Base-by-base conservation (phyloP, 2,329 filamentous ascomycete genomes). In the Penicillium sp. region DNA sequence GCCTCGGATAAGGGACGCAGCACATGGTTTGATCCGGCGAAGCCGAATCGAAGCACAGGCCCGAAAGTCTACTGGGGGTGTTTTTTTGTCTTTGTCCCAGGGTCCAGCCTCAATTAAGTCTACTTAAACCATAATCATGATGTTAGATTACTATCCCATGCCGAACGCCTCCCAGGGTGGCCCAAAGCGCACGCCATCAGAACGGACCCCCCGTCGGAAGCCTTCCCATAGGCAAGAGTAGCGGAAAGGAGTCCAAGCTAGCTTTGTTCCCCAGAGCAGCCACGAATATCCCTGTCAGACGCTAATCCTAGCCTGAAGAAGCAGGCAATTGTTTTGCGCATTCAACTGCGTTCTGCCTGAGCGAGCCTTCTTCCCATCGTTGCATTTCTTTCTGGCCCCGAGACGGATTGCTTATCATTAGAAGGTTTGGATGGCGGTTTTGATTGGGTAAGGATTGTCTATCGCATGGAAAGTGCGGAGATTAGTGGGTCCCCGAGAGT, bases 401-500 rank as follows among this genome's bases (percentile, higher is more conserved):
- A 22, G 29, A 22, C 8, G 46, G 8, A 27, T 39, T 22, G 48
- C 56, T 59, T 61, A 59, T 57, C 48, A 55, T n/a, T 4, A 47
- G 10, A 26, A 26, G 26, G 26, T 33, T 37, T 35, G 16, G 33
- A 5, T 41, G 33, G 13, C 14, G 22, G 33, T 27, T 50, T 21
- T 56, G 47, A 63, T 63, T 62, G 59, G 61, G 48, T 24, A 50
- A 56, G 19, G 55, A 57, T 59, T 39, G 45, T 33, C 53, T 62
- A 63, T 64, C 62, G 27, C 44, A 22, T 48, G 46, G 46, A 43
- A 55, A 64, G 57, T 65, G 62, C 63, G 63, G 63, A 64, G 63
- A 63, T 50, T 57, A 64, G 63, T 57, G 52, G 45, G 53, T 50
- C 48, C 48, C 46, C 29, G 51, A 56, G 44, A 46, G 37, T 44